phyloP scores from a whole-genome alignment of 2,329 filamentous ascomycete genomes.

The Colletotrichum filicis region DNA sequence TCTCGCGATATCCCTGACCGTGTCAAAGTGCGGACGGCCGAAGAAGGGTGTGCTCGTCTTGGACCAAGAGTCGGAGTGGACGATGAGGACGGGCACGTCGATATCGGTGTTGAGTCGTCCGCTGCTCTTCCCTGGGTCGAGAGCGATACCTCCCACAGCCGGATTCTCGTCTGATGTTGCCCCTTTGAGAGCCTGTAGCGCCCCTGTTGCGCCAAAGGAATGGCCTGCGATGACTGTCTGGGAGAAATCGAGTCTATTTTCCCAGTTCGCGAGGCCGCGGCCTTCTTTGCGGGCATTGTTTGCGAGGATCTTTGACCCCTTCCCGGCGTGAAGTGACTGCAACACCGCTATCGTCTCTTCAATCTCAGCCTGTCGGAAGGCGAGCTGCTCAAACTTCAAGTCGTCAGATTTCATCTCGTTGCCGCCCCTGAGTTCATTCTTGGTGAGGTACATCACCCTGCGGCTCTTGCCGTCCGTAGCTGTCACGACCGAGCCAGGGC shows the following conservation, averaged over 20 bases:
- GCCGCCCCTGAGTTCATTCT: conserved; percentile 11
- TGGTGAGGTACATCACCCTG: conserved; percentile 18
- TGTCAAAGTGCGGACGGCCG: conserved; percentile 72
- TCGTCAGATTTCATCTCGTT: conserved; percentile 44
- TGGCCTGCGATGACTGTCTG: conserved; percentile 70
- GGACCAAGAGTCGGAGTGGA: conserved; percentile 75
- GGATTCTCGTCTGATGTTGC: conserved; percentile 56
- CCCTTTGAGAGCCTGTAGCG: conserved; percentile 63
- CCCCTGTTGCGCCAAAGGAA: conserved; percentile 74
- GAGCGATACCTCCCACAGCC: conserved; percentile 67
- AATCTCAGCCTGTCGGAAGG: conserved; percentile 62
- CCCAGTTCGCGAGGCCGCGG: conserved; percentile 59
- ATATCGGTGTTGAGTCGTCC: conserved; percentile 71
- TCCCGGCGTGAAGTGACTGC: conserved; percentile 43
- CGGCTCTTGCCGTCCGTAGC: not conserved
- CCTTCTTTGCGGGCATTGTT: conserved; percentile 61
- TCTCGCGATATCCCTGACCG: conserved; percentile 62
- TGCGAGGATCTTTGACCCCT: conserved; percentile 49
- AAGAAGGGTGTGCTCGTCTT: conserved; percentile 66
- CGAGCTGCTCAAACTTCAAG: conserved; percentile 59
- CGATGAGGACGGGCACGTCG: conserved; percentile 66
- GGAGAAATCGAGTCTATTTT: conserved; percentile 62
- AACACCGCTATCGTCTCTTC: conserved; percentile 55
- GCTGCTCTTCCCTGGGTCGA: conserved; percentile 74
- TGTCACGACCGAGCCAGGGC: conserved; percentile 55